Evolutionary conservation across 495 filamentous ascomycete genomes (phyloP), one percentile per base, ranked within the genome.

Genomic region (Annulohypoxylon bovei): DNA sequence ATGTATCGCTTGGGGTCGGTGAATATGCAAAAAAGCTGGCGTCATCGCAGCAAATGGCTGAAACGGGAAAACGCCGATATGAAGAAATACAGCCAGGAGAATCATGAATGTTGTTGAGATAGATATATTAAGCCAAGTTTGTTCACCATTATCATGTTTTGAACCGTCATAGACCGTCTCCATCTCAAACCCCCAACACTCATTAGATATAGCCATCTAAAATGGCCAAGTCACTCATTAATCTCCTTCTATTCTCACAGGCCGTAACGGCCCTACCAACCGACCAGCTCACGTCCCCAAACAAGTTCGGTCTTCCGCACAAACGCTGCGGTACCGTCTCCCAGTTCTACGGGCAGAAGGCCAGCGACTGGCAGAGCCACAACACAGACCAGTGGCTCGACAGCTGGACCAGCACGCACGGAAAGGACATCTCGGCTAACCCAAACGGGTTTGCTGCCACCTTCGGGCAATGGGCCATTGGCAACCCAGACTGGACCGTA

Each of bases 401-500:
- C 14, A 18, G 6, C 25, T 52, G 47, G 47, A 32, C 27, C 2
- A 6, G 3, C 4, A 32, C 12, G 6, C 25, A 52, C 27, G n/a
- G 47, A 2, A 52, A 33, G 14, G 32, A 62, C 22, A 62, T 62
- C 32, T 27, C 44, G 1, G 14, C 12, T 9, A 50, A 62, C 46
- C 7, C 18, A 0, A 18, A 40, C 20, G 59, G 59, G 0, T 62
- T 62, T 14, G 59, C 59, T 3, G 59, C 44, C 11, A 30, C 46
- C 44, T 62, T 62, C 46, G 59, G 59, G 30, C 30, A 62, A 18
- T 62, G 59, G 59, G 60, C 46, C 14, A 52, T 54, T 14, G 50
- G 61, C 16, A 55, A 64, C 27, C 61, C 61, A 11, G 50, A 64
- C 49, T 64, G 61, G 61, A 46, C 61, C 8, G n/a, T n/a, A n/a